Evolutionary conservation across 306 rosid genomes (phyloP).

Genomic region (Acacia crassicarpa): DNA sequence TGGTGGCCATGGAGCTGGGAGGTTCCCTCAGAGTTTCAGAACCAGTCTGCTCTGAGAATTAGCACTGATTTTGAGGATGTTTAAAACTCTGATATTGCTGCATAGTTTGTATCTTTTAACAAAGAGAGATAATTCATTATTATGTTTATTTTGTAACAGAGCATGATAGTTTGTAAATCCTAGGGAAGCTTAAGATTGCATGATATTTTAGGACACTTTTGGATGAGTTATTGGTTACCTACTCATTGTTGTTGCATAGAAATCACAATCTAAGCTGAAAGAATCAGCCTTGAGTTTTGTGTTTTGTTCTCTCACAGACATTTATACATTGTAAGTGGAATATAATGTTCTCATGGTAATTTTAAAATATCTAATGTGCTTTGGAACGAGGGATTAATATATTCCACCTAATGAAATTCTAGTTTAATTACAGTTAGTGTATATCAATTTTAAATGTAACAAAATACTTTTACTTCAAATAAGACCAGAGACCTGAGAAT

Average conservation of each 20-base stretch:
- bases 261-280: not conserved
- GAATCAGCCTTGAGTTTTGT: not conserved
- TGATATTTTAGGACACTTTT: slow-evolving; percentile 3
- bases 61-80: slow-evolving; percentile 18
- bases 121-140: slow-evolving; percentile 17
- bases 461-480: not conserved
- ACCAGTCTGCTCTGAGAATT: slow-evolving; percentile 32
- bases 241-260: not conserved
- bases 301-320: not conserved
- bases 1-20: slow-evolving; percentile 79
- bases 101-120: not conserved
- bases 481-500: not conserved
- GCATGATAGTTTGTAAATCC: slow-evolving; percentile 5
- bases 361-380: not conserved
- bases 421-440: not conserved
- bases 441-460: not conserved
- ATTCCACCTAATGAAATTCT: not conserved
- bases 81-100: slow-evolving; percentile 9
- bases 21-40: slow-evolving; percentile 77
- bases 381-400: not conserved
- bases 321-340: not conserved
- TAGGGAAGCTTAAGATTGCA: not conserved
- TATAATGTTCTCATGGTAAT: not conserved
- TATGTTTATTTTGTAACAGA: not conserved
- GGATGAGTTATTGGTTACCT: not conserved